These are phyloP conservation scores for Aotearoamyces nothofagi DNA, from an alignment of 2,329 filamentous ascomycete species.

Conservation along the genomic window DNA sequence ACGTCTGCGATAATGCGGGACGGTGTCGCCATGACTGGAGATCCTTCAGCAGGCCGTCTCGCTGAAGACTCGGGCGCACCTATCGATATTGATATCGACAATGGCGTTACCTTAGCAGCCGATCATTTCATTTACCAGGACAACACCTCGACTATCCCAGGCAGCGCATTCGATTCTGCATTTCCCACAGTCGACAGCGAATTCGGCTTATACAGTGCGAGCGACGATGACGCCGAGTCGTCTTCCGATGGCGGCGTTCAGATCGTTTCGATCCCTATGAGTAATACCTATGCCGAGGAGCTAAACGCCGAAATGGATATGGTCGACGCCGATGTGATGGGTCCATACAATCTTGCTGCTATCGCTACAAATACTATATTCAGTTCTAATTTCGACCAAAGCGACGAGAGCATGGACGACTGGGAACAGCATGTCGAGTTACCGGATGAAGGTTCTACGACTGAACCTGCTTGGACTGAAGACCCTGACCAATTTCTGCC, in stretches of 20 bases:
- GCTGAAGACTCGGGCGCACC: conserved; percentile 8
- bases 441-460: not conserved
- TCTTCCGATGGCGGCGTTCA: conserved; percentile 11
- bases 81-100: conserved; percentile 6
- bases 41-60: not conserved
- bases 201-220: not conserved
- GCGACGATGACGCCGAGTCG: conserved; percentile 15
- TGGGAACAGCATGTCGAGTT: not conserved
- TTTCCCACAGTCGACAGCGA: not conserved
- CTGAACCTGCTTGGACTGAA: not conserved
- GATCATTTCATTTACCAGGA: not conserved
- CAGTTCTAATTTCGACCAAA: not conserved
- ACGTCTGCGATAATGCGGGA: not conserved
- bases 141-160: conserved; percentile 5
- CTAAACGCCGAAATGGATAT: conserved; percentile 12
- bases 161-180: conserved; percentile 4
- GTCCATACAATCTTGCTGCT: conserved; percentile 8
- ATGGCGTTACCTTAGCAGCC: conserved; percentile 4
- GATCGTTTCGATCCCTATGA: conserved; percentile 7
- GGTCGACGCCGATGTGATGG: conserved; percentile 13
- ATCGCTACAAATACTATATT: conserved; percentile 2
- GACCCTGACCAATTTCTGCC: not conserved
- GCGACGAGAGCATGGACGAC: not conserved
- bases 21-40: not conserved
- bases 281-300: conserved; percentile 9